phyloP scores from a whole-genome alignment of 192 early-diverging fungal genomes.

The Lunasporangiospora selenospora region DNA sequence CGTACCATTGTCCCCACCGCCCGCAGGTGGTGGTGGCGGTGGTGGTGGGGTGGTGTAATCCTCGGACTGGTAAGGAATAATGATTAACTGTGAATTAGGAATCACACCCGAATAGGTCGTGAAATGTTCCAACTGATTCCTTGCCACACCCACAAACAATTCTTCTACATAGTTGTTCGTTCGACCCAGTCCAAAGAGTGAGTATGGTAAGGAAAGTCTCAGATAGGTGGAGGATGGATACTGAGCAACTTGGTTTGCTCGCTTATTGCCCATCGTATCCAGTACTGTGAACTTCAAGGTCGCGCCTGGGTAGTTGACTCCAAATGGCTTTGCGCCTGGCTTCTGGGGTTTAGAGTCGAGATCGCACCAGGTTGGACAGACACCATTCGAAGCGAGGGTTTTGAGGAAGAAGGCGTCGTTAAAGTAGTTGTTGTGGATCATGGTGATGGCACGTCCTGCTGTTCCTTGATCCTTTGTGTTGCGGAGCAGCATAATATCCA shows the following conservation, averaged over 20 bases:
- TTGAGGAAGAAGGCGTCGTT: conserved; percentile 97
- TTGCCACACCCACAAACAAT: conserved; percentile 82
- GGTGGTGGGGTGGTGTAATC: conserved; percentile 50
- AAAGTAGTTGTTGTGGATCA: conserved; percentile 89
- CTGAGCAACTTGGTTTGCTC: conserved; percentile 82
- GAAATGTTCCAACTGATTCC: conserved; percentile 65
- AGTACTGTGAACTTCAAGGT: conserved; percentile 89
- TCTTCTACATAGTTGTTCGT: conserved; percentile 98
- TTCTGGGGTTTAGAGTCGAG: conserved; percentile 20
- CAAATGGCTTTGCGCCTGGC: conserved; percentile 64
- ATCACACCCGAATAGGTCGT: conserved; percentile 84
- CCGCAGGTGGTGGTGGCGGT: too few species aligned
- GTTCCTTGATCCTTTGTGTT: conserved; percentile 29
- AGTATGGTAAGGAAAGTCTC: conserved; percentile 79
- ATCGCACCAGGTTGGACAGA: conserved; percentile 63
- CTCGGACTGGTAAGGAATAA: conserved; percentile 78
- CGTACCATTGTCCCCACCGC: neutral
- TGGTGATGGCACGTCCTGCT: conserved; percentile 57
- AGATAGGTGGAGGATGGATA: conserved; percentile 82
- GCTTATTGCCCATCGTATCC: conserved; percentile 78
- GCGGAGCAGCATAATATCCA: conserved; percentile 80
- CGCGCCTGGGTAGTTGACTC: conserved; percentile 84
- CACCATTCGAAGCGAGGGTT: conserved; percentile 75
- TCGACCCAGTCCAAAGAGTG: conserved; percentile 86
- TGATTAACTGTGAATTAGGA: conserved; percentile 90